These are phyloP conservation scores for Kurtzmaniella cleridarum DNA, from an alignment of 805 yeast species.

Conservation along the genomic window DNA sequence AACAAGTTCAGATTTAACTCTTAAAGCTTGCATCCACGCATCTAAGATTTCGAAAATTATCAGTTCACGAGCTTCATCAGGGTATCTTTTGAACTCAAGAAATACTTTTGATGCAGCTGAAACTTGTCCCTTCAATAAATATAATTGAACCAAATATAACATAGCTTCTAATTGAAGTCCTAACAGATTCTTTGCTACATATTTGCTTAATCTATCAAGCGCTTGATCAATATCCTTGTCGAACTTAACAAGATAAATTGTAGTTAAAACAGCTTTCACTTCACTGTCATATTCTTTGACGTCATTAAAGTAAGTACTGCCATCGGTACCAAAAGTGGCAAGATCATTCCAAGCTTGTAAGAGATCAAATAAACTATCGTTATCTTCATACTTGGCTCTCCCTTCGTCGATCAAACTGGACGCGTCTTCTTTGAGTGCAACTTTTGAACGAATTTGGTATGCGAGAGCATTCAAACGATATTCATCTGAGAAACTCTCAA, in stretches of 20 bases:
- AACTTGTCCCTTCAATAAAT: conserved; percentile 33
- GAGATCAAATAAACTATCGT: conserved; percentile 30
- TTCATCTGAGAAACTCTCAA: conserved; percentile 34
- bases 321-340: conserved; percentile 38
- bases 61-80: conserved; percentile 48
- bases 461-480: conserved; percentile 35
- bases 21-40: conserved; percentile 50
- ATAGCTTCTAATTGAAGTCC: conserved; percentile 36
- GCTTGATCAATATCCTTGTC: conserved; percentile 34
- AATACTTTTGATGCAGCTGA: conserved; percentile 28
- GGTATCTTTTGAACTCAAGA: conserved; percentile 26
- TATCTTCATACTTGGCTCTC: conserved; percentile 26
- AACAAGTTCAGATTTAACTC: conserved; percentile 30
- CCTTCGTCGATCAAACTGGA: conserved; percentile 33
- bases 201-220: conserved; percentile 22
- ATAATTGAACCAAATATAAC: conserved; percentile 34
- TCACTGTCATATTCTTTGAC: conserved; percentile 28
- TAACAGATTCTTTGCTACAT: conserved; percentile 17
- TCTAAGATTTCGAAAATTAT: conserved; percentile 74
- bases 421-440: conserved; percentile 35
- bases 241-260: conserved; percentile 32
- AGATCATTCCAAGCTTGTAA: conserved; percentile 41
- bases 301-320: conserved; percentile 38
- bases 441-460: conserved; percentile 34
- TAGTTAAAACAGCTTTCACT: conserved; percentile 37